These are phyloP conservation scores for Xanthoparmelia taractica DNA, from an alignment of 495 filamentous ascomycete genomes.

Conservation along the genomic window DNA sequence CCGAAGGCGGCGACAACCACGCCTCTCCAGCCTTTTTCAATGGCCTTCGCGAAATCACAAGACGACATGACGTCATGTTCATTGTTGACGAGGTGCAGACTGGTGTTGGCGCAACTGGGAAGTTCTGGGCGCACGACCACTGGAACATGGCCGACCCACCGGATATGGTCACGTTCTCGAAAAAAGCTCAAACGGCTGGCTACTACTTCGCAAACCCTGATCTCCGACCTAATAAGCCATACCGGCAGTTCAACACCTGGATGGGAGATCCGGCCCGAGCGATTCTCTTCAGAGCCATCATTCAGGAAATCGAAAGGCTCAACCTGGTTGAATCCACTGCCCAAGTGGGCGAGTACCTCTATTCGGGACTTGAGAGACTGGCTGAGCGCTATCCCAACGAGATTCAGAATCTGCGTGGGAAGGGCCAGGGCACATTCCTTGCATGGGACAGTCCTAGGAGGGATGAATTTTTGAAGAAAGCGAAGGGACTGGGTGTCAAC, in stretches of 20 bases:
- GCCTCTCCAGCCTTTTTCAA: slow-evolving; percentile 89
- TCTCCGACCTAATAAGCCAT: slow-evolving; percentile 95
- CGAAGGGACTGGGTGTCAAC: slow-evolving; percentile 80
- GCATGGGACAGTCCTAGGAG: slow-evolving; percentile 85
- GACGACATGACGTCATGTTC: slow-evolving; percentile 76
- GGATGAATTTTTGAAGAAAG: slow-evolving; percentile 75
- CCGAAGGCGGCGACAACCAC: slow-evolving; percentile 98
- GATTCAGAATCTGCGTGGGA: slow-evolving; percentile 83
- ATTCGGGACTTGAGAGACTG: slow-evolving; percentile 57
- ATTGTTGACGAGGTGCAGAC: slow-evolving; percentile 99
- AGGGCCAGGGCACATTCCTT: slow-evolving; percentile 94
- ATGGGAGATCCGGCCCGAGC: slow-evolving; percentile 95
- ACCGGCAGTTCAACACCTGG: slow-evolving; percentile 99
- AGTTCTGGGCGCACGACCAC: slow-evolving; percentile 99
- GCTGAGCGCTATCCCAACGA: slow-evolving; percentile 69
- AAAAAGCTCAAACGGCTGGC: slow-evolving; percentile 97
- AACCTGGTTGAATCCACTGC: slow-evolving; percentile 77
- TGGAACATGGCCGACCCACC: slow-evolving; percentile 80
- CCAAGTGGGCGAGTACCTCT: slow-evolving; percentile 77
- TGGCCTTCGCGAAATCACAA: slow-evolving; percentile 77
- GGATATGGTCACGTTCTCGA: slow-evolving; percentile 97
- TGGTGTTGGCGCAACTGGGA: slow-evolving; percentile 88
- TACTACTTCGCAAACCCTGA: slow-evolving; percentile 89
- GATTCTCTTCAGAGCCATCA: slow-evolving; percentile 85
- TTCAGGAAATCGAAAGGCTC: slow-evolving; percentile 76